A percentile compares a stretch with the other conserved stretches of the same genome.
phyloP scores from a whole-genome alignment of 2,329 filamentous ascomycete genomes.

The Colletotrichum caudatum region DNA sequence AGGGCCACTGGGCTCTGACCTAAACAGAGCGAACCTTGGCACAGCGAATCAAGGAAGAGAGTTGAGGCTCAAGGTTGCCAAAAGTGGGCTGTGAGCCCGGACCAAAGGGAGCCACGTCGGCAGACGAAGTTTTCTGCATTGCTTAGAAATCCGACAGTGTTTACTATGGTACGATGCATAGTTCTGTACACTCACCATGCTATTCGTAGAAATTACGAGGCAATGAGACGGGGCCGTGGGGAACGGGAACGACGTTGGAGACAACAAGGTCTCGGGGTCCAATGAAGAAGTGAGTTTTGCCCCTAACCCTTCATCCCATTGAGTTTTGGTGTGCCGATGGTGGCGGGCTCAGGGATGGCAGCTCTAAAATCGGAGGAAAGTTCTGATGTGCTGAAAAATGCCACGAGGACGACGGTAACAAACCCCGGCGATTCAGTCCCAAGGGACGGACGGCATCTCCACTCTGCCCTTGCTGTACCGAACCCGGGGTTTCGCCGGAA shows the following conservation, averaged over 20 bases:
- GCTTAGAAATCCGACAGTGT: conserved; percentile 38
- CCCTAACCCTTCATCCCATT: neutral
- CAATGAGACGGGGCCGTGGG: conserved; percentile 33
- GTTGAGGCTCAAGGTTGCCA: neutral
- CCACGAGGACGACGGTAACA: conserved; percentile 29
- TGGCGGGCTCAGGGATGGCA: neutral
- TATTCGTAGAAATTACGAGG: conserved; percentile 22
- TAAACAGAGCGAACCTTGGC: neutral
- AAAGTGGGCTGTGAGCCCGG: conserved; percentile 5
- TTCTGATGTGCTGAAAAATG: conserved; percentile 39
- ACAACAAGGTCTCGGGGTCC: conserved; percentile 5
- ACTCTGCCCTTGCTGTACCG: neutral
- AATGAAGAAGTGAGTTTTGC: neutral
- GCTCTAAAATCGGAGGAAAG: conserved; percentile 31
- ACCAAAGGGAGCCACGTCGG: conserved; percentile 21
- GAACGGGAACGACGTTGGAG: conserved; percentile 20
- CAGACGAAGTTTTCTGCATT: conserved; percentile 15
- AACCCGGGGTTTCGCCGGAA: conserved; percentile 24
- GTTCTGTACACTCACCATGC: neutral
- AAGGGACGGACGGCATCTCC: neutral
- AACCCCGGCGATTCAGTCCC: conserved; percentile 2
- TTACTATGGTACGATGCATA: conserved; percentile 14
- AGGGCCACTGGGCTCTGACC: neutral
- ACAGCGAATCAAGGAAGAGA: conserved; percentile 19
- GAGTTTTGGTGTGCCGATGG: neutral